Conservation (phyloP, 2,329 filamentous ascomycete genomes). For the Meredithiella fracta region DNA sequence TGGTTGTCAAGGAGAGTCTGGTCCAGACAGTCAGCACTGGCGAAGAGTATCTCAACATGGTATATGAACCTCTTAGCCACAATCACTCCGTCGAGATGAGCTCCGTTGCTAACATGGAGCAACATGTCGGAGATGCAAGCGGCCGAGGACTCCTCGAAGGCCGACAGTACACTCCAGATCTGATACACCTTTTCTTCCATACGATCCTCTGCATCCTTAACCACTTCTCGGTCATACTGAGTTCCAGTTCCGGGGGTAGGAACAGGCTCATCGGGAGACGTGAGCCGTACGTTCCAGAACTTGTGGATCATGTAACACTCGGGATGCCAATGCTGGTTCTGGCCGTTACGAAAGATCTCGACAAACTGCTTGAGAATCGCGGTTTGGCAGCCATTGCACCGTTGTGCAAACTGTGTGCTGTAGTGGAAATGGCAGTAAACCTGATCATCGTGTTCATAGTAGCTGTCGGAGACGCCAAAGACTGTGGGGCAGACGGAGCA, state of each 20-base stretch:
- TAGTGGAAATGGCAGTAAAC: conserved; percentile 99
- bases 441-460: conserved; percentile 92
- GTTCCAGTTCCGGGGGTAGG: conserved; percentile 10
- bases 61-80: conserved; percentile 92
- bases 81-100: conserved; percentile 85
- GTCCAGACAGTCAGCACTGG: conserved; percentile 73
- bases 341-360: conserved; percentile 92
- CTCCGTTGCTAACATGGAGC: conserved; percentile 91
- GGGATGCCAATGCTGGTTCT: conserved; percentile 98
- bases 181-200: conserved; percentile 97
- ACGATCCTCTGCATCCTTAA: conserved; percentile 73
- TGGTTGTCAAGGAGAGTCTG: conserved; percentile 37
- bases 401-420: conserved; percentile 88
- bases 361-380: conserved; percentile 98
- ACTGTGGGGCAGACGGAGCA: conserved; percentile 93
- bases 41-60: conserved; percentile 87
- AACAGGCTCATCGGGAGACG: conserved; percentile 11
- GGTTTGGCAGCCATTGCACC: conserved; percentile 91
- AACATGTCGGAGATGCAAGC: conserved; percentile 99
- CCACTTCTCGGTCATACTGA: conserved; percentile 44
- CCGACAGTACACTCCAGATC: conserved; percentile 95
- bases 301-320: conserved; percentile 99
- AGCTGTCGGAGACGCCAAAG: conserved; percentile 96
- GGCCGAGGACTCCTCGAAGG: conserved; percentile 92
- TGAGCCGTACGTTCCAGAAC: conserved; percentile 91